Evolutionary conservation across 345 rosid species (phyloP).

Genomic region (Sapria himalayana): DNA sequence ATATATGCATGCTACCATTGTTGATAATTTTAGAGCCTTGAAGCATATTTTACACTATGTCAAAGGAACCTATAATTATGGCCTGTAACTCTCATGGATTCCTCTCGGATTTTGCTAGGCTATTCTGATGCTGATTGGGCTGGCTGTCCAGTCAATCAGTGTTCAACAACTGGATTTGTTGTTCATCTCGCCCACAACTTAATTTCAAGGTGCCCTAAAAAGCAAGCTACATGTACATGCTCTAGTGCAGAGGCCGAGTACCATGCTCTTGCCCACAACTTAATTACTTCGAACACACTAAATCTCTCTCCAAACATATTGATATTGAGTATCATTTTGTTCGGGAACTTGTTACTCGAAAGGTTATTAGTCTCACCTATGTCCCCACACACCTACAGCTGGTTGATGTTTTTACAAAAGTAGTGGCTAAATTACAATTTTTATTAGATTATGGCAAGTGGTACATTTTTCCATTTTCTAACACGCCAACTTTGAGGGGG

Average conservation of each 20-base stretch:
- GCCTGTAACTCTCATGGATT: neutral
- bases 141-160: neutral
- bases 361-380: neutral
- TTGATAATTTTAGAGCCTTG: neutral
- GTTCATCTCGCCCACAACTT: neutral
- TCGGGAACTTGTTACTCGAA: neutral
- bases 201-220: neutral
- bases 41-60: neutral
- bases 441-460: neutral
- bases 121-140: slow-evolving; percentile 2
- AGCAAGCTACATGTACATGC: neutral
- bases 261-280: neutral
- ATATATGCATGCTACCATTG: neutral
- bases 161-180: neutral
- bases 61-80: neutral
- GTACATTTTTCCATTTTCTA: neutral
- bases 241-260: no score
- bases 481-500: slow-evolving; percentile 1
- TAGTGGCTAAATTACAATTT: neutral
- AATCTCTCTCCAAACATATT: neutral
- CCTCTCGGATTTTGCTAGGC: neutral
- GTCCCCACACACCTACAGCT: slow-evolving; percentile 2
- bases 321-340: neutral
- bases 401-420: neutral
- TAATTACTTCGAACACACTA: neutral